These are phyloP conservation scores for Aureobasidium lini DNA, from an alignment of 2,329 filamentous ascomycete species.

Conservation along the genomic window DNA sequence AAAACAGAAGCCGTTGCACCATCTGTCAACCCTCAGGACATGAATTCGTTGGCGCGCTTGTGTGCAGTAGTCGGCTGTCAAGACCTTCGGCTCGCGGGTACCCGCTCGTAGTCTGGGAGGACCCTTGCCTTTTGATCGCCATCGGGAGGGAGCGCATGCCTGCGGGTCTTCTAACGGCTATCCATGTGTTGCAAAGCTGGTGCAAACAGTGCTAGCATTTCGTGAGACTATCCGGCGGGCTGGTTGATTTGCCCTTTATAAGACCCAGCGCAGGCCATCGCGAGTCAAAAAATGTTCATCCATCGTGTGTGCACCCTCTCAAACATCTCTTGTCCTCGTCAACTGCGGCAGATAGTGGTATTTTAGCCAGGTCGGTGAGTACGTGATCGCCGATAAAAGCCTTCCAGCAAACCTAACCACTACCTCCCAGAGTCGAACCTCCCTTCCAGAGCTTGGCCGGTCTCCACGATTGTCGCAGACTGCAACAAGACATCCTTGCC, in stretches of 20 bases:
- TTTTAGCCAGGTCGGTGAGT: slow-evolving; percentile 10
- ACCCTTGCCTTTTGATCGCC: slow-evolving; percentile 13
- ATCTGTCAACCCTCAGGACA: slow-evolving; percentile 9
- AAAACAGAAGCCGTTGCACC: slow-evolving; percentile 9
- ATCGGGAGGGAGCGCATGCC: slow-evolving; percentile 13
- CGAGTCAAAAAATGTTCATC: slow-evolving; percentile 6
- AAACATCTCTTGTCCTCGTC: background rate
- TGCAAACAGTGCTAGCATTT: slow-evolving; percentile 14
- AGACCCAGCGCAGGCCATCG: slow-evolving; percentile 7
- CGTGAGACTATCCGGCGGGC: slow-evolving; percentile 11
- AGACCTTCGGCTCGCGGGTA: slow-evolving; percentile 13
- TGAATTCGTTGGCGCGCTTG: slow-evolving; percentile 13
- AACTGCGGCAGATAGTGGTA: slow-evolving; percentile 2
- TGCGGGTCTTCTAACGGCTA: slow-evolving; percentile 14
- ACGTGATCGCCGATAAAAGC: background rate
- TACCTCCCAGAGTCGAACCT: background rate
- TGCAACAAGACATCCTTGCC: slow-evolving; percentile 2
- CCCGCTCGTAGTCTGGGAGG: slow-evolving; percentile 12
- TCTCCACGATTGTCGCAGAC: slow-evolving; percentile 5
- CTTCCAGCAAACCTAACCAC: background rate
- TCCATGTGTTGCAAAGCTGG: slow-evolving; percentile 15
- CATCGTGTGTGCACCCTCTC: slow-evolving; percentile 4
- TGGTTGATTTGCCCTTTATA: slow-evolving; percentile 12
- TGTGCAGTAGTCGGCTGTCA: slow-evolving; percentile 14
- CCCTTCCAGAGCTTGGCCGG: background rate